phyloP scores from a whole-genome alignment of 2,329 filamentous ascomycete species.

The Leptographium wingfieldii region DNA sequence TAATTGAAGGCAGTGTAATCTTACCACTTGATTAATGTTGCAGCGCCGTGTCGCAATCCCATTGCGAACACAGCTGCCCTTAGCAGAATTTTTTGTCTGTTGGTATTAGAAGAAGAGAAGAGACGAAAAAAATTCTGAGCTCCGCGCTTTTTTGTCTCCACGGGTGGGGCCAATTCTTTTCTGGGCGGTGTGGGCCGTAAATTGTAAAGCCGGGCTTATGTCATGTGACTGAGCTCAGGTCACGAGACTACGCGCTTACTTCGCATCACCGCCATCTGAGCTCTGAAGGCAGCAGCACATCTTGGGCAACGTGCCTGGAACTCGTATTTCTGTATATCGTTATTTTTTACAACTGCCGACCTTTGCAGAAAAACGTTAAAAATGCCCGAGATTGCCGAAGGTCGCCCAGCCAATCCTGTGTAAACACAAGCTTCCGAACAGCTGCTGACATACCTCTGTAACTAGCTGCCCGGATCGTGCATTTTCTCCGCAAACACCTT shows the following conservation, averaged over 20 bases:
- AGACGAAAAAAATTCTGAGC: constrained; percentile 12
- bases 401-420: constrained; percentile 18
- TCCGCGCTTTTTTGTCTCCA: constrained; percentile 3
- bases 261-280: constrained; percentile 8
- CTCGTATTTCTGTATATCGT: background rate
- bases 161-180: background rate
- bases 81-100: background rate
- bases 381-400: constrained; percentile 54
- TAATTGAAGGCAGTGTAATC: constrained; percentile 2
- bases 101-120: constrained; percentile 1
- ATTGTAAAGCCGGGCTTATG: background rate
- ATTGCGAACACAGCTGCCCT: background rate
- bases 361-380: background rate
- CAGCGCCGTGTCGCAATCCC: background rate
- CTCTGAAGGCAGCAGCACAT: background rate
- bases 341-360: background rate
- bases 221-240: constrained; percentile 2
- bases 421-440: background rate
- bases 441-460: background rate
- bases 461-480: constrained; percentile 56
- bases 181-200: background rate
- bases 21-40: constrained; percentile 14
- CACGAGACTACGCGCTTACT: constrained; percentile 21
- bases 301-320: background rate
- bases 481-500: constrained; percentile 72